Conservation (phyloP, 345 rosid species). For the Acer saccharum region DNA sequence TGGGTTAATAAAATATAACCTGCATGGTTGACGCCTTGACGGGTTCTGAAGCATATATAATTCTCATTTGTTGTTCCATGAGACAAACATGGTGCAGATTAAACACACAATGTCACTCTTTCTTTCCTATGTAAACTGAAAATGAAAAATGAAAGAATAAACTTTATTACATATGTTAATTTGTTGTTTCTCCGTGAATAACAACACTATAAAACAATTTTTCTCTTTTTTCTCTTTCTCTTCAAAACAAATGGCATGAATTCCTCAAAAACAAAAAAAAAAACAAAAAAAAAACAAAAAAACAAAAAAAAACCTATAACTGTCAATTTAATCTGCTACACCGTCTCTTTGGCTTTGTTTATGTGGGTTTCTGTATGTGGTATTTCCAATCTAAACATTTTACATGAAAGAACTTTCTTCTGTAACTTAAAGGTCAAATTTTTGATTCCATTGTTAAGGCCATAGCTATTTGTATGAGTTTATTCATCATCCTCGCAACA, state of each 20-base stretch:
- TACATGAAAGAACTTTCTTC: background rate
- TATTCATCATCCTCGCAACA: conserved; percentile 6
- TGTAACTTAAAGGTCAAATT: no score
- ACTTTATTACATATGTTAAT: background rate
- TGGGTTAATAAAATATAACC: no score
- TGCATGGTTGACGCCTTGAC: no score
- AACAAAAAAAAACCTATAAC: background rate
- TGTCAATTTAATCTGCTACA: background rate
- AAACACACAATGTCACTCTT: no score
- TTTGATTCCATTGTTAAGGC: background rate
- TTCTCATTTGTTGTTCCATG: no score
- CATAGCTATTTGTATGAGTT: background rate
- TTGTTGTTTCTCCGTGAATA: background rate
- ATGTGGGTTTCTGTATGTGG: background rate
- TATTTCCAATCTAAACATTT: background rate
- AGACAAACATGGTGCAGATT: no score
- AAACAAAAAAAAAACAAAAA: no score
- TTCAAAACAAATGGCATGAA: no score
- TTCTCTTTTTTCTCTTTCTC: background rate
- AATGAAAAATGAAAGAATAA: no score
- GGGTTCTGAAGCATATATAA: no score
- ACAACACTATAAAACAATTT: background rate
- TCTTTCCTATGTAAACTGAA: no score
- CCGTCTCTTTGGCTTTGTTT: background rate
- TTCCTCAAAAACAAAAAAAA: no score